Base-by-base conservation (phyloP, 78 protist species). In the Speleostelium caveatum region DNA sequence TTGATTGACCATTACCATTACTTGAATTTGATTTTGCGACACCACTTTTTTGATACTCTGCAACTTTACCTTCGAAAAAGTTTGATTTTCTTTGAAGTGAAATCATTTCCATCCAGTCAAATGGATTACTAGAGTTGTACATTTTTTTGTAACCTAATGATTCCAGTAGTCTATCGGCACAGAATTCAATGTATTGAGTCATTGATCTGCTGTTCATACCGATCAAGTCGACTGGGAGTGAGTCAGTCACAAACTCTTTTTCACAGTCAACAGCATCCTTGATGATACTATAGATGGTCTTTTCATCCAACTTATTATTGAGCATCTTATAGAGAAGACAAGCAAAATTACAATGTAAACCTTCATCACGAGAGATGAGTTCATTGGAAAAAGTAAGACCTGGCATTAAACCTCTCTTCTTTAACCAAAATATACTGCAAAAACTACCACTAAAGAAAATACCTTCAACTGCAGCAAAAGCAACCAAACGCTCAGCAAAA, bases 391-490 rank as follows among this genome's bases (percentile, higher is more conserved):
- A 97, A 33, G 99, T 92, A 42, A 99, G 98, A 6, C 99, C 99
- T 2, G 98, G 99, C 98, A 97, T 96, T 59, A 97, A 87, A 39
- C 97, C 98, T 32, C 99, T 93, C 95, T 99, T 98, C 98, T 99
- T 99, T 61, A 99, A 80, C 99, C 99, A 99, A 87, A 99, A 99
- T 79, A 99, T 97, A 36, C 98, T 75, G 69, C 99, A 97, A 92
- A 99, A 99, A 62, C 97, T 75, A 22, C 99, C 99, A 41, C 96
- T 89, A 97, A 99, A 99, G 95, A 99, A 99, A 94, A 99, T 98
- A 67, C 99, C 99, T 89, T 99, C 99, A 7, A 98, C 99, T 17
- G 97, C 98, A 16, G 99, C 99, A 75, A 97, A 99, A 26, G 99
- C 99, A 0, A 99, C 97, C 49, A 98, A 68, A 53, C 99, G 96